A percentile compares a stretch with the other conserved stretches of the same genome.
Conservation (phyloP, 345 rosid species). For the Linum usitatissimum region DNA sequence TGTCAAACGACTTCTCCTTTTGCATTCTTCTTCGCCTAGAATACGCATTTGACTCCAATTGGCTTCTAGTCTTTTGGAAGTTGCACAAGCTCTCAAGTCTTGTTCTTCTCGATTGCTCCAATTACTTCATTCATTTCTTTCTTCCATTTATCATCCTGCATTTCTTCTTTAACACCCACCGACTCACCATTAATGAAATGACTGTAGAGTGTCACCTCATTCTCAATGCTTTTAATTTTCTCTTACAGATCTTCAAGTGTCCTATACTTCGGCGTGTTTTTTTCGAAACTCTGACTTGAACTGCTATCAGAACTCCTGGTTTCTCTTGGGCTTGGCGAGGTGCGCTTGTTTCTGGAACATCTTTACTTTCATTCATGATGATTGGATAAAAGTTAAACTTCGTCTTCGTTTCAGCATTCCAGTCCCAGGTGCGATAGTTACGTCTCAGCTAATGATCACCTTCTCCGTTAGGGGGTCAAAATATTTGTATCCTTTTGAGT, state of each 20-base stretch:
- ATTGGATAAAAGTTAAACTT: too few relatives aligned
- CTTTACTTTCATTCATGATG: not conserved
- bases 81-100: not conserved
- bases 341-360: too few relatives aligned
- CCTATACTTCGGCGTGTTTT: too few relatives aligned
- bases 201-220: not conserved
- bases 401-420: too few relatives aligned
- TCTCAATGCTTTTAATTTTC: not conserved
- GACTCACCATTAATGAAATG: not conserved
- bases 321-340: not conserved
- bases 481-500: too few relatives aligned
- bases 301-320: not conserved
- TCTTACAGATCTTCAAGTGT: not conserved
- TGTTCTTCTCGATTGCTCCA: slow-evolving; percentile 3
- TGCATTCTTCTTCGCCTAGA: not conserved
- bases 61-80: not conserved
- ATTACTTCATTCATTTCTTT: not conserved
- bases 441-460: too few relatives aligned
- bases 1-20: not conserved
- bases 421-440: too few relatives aligned
- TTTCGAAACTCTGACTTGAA: not conserved
- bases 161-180: not conserved
- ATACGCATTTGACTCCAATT: slow-evolving; percentile 3
- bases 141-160: not conserved
- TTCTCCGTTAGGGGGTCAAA: too few relatives aligned